Evolutionary conservation across 768 basidiomycete genomes (phyloP), one percentile per base, ranked within the genome.

Genomic region (Boletus sp.): DNA sequence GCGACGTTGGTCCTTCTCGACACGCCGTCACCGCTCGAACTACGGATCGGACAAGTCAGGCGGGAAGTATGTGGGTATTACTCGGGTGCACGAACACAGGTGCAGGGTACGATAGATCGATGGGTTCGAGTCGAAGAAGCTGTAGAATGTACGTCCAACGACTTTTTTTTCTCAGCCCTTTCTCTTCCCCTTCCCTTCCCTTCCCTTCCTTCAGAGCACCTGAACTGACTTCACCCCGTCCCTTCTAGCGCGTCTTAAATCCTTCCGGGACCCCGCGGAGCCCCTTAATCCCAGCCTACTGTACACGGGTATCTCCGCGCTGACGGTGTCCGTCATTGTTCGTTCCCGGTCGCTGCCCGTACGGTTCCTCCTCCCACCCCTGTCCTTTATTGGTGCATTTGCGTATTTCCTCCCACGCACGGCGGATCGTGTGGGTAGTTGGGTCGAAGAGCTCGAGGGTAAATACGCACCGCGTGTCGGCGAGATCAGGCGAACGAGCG

Each of bases 341-440:
- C 87, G 94, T 42, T 89, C 88, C 62, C 86, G 94, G 60, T 68
- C 77, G 51, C 73, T 94, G 52, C 79, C 85, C 33, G 74, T 84
- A 6, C 89, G 96, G 18, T 64, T 89, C 50, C 59, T 89, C 45
- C 80, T 94, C 14, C 96, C 96, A 0, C 90, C 95, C 0, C 57
- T 83, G 24, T 82, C 94, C 70, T 74, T 94, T 62, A 52, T 88
- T 55, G 68, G 82, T 57, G 85, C 94, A 30, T 76, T 87, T 45
- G 77, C 84, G 54, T 86, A 95, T 71, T 95, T 97, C 84, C 84
- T 97, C 41, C 96, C 96, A 5, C 79, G 87, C 69, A 91, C 92
- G 7, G 80, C 89, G 2, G 63, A 72, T 54, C 94, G 94, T 67
- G 72, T 95, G 62, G 77, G 80, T 11, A 69, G 64, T 2, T 93